These are phyloP conservation scores for Vaccinium darrowii DNA, from an alignment of 148 eudicot species.

Conservation along the genomic window DNA sequence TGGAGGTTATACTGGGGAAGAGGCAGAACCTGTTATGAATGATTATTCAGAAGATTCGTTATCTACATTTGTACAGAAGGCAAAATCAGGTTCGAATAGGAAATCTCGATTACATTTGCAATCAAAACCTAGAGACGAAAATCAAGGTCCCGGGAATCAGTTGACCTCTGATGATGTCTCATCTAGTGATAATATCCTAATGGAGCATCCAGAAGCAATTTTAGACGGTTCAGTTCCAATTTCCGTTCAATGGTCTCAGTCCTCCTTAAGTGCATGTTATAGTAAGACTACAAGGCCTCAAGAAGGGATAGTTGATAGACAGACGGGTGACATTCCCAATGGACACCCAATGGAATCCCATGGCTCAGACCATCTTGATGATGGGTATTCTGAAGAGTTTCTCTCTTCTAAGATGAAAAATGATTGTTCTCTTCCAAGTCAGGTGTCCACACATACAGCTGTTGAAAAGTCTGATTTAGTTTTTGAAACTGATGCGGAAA, in stretches of 20 bases:
- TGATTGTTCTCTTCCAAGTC: slow-evolving; percentile 24
- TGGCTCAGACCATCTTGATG: slow-evolving; percentile 5
- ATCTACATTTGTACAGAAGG: slow-evolving; percentile 62
- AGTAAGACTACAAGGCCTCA: slow-evolving; percentile 23
- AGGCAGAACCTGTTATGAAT: slow-evolving; percentile 21
- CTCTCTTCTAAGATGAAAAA: slow-evolving; percentile 23
- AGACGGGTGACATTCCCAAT: slow-evolving; percentile 11
- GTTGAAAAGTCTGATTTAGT: slow-evolving; percentile 15
- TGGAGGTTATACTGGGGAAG: slow-evolving; percentile 19
- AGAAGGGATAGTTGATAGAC: slow-evolving; percentile 21
- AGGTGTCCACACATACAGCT: slow-evolving; percentile 22
- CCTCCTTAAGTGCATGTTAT: slow-evolving; percentile 32
- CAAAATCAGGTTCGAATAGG: slow-evolving; percentile 46
- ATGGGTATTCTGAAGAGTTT: slow-evolving; percentile 20
- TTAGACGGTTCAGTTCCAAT: slow-evolving; percentile 25
- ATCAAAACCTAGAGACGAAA: slow-evolving; percentile 36
- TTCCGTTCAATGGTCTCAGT: slow-evolving; percentile 26
- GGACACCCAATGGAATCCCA: slow-evolving; percentile 13
- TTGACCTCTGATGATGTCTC: slow-evolving; percentile 1
- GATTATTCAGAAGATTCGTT: slow-evolving; percentile 59
- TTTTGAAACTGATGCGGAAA: slow-evolving; percentile 23
- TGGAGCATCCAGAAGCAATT: slow-evolving; percentile 20
- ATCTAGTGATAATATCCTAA: slow-evolving; percentile 15
- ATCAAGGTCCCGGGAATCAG: slow-evolving; percentile 21
- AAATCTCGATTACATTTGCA: slow-evolving; percentile 40